Percentiles rank a stretch among this genome's conserved stretches.
These are phyloP conservation scores for Aureobasidium melanogenum DNA, from an alignment of 2,329 filamentous ascomycete species.

Conservation along the genomic window DNA sequence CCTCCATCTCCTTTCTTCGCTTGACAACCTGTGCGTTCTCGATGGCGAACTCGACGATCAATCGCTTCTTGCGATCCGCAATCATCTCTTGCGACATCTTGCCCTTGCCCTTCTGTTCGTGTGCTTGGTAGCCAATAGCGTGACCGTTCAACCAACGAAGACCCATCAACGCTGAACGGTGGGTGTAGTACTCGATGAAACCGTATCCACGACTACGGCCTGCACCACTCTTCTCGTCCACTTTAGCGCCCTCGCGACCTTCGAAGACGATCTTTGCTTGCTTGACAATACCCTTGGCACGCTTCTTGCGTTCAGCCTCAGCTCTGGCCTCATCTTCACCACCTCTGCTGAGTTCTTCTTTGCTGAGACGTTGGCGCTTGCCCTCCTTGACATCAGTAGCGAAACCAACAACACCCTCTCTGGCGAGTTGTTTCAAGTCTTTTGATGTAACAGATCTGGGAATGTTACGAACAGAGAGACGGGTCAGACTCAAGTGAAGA, in stretches of 20 bases:
- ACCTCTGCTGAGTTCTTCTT: slow-evolving; percentile 75
- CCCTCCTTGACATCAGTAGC: slow-evolving; percentile 79
- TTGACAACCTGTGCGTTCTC: slow-evolving; percentile 96
- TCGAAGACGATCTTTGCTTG: slow-evolving; percentile 96
- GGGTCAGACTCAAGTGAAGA: slow-evolving; percentile 79
- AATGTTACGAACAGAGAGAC: slow-evolving; percentile 84
- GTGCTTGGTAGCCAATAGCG: slow-evolving; percentile 45
- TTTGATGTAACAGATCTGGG: slow-evolving; percentile 77
- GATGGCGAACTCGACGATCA: slow-evolving; percentile 96
- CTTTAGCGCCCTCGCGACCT: slow-evolving; percentile 73
- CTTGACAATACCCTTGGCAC: slow-evolving; percentile 78
- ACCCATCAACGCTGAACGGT: slow-evolving; percentile 91
- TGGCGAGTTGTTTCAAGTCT: slow-evolving; percentile 80
- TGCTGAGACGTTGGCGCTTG: slow-evolving; percentile 68
- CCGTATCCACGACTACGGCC: slow-evolving; percentile 88
- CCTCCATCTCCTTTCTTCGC: slow-evolving; percentile 59
- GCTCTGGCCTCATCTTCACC: slow-evolving; percentile 72
- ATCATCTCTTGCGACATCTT: slow-evolving; percentile 31
- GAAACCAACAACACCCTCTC: slow-evolving; percentile 89
- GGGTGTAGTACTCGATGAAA: slow-evolving; percentile 92
- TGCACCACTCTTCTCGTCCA: slow-evolving; percentile 64
- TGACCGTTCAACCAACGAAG: slow-evolving; percentile 87
- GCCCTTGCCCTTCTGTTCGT: slow-evolving; percentile 32
- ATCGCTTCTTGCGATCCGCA: slow-evolving; percentile 73
- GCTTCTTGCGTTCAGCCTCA: slow-evolving; percentile 68